These are phyloP conservation scores for Aspergillus neotritici DNA, from an alignment of 2,329 filamentous ascomycete species.

Conservation along the genomic window DNA sequence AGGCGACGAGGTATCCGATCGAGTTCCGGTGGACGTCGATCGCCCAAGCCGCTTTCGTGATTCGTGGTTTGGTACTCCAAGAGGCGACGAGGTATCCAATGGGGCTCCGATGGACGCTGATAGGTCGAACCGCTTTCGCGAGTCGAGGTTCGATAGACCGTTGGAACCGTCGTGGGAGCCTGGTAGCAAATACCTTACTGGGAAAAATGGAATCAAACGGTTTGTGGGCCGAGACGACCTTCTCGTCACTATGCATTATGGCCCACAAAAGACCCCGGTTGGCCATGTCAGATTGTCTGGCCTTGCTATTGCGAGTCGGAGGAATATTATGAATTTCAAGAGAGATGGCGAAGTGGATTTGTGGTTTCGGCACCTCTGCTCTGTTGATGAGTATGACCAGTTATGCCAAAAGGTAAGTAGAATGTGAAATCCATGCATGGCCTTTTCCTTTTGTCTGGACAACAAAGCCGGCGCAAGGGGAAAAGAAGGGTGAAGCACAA, in stretches of 20 bases:
- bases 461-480: background rate
- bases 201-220: background rate
- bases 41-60: no score
- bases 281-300: constrained; percentile 29
- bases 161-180: background rate
- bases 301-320: constrained; percentile 7
- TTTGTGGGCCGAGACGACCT: constrained; percentile 25
- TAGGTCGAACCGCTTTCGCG: no score
- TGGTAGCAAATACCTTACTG: background rate
- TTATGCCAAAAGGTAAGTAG: constrained; percentile 26
- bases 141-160: no score
- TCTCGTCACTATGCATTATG: constrained; percentile 26
- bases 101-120: no score
- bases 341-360: constrained; percentile 16
- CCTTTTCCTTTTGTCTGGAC: no score
- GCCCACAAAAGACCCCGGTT: constrained; percentile 22
- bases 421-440: background rate
- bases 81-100: no score
- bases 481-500: background rate
- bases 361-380: constrained; percentile 31
- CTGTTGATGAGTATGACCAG: constrained; percentile 20
- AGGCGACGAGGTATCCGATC: no score
- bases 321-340: constrained; percentile 17
- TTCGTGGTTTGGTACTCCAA: no score
- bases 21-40: no score